Evolutionary conservation across 148 eudicot genomes (phyloP).

Genomic region (Rhododendron griersonianum): DNA sequence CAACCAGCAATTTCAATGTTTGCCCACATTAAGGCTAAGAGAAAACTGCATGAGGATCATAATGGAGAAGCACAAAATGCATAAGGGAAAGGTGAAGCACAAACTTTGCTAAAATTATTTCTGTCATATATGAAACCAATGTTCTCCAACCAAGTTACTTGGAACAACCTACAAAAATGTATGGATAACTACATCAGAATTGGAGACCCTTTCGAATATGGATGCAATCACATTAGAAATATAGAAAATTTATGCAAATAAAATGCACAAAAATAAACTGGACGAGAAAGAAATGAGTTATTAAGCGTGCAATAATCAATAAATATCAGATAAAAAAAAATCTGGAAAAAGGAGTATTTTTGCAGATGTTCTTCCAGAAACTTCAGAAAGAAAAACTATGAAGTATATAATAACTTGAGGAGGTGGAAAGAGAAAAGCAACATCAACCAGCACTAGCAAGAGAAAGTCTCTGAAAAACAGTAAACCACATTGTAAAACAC

Average conservation of each 20-base stretch:
- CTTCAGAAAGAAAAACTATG: neutral
- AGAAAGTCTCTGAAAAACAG: neutral
- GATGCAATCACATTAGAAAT: neutral
- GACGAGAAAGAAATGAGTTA: neutral
- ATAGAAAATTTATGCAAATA: neutral
- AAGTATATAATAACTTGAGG: neutral
- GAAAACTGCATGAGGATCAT: neutral
- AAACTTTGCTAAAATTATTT: slow-evolving; percentile 66
- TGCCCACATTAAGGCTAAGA: neutral
- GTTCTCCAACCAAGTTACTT: slow-evolving; percentile 81
- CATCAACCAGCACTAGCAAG: too few species aligned
- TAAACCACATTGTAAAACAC: neutral
- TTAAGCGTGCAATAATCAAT: neutral
- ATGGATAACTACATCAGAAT: slow-evolving; percentile 37
- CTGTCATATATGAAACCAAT: slow-evolving; percentile 87
- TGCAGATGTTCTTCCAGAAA: neutral
- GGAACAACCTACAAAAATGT: slow-evolving; percentile 87
- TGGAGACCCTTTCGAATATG: neutral
- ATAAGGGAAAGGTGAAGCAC: slow-evolving; percentile 34
- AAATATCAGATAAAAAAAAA: neutral
- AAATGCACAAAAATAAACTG: neutral
- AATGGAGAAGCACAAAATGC: neutral
- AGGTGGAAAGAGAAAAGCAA: neutral
- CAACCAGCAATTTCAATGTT: neutral
- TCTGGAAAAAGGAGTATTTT: neutral